These are phyloP conservation scores for Angophora floribunda DNA, from an alignment of 345 rosid species.

Conservation along the genomic window DNA sequence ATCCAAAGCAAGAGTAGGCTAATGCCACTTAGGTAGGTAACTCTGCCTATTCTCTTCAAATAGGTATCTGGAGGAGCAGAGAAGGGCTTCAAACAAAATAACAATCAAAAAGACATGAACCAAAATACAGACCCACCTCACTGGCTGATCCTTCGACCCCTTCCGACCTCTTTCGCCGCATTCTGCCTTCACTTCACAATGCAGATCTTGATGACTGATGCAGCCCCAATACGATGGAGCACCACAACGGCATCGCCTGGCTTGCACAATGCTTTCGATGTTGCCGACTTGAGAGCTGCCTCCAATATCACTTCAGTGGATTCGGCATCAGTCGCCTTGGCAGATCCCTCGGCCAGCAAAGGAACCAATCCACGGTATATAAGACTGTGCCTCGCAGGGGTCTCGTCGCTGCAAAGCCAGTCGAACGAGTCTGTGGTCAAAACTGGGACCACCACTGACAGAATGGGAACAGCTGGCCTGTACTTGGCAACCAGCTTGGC, in stretches of 20 bases:
- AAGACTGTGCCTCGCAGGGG: constrained; percentile 11
- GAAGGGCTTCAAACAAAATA: background rate
- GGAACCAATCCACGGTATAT: constrained; percentile 6
- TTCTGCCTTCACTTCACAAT: background rate
- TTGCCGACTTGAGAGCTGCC: constrained; percentile 4
- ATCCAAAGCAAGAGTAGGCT: background rate
- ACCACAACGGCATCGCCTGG: constrained; percentile 4
- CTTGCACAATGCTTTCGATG: background rate
- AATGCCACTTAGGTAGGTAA: background rate
- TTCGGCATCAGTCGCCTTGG: constrained; percentile 7
- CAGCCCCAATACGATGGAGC: constrained; percentile 7
- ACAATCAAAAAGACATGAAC: background rate
- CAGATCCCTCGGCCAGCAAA: constrained; percentile 5
- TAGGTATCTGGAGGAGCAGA: background rate
- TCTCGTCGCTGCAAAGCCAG: constrained; percentile 9
- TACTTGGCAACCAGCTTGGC: constrained; percentile 13
- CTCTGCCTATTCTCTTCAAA: background rate
- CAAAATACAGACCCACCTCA: background rate
- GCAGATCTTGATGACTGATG: constrained; percentile 9
- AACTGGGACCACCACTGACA: constrained; percentile 8
- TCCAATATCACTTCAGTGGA: constrained; percentile 7
- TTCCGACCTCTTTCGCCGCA: background rate
- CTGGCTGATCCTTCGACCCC: background rate
- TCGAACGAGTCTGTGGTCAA: constrained; percentile 5
- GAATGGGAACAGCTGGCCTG: constrained; percentile 8